Conservation (phyloP, 192 early-diverging fungal species). For the Coemansia brasiliensis region DNA sequence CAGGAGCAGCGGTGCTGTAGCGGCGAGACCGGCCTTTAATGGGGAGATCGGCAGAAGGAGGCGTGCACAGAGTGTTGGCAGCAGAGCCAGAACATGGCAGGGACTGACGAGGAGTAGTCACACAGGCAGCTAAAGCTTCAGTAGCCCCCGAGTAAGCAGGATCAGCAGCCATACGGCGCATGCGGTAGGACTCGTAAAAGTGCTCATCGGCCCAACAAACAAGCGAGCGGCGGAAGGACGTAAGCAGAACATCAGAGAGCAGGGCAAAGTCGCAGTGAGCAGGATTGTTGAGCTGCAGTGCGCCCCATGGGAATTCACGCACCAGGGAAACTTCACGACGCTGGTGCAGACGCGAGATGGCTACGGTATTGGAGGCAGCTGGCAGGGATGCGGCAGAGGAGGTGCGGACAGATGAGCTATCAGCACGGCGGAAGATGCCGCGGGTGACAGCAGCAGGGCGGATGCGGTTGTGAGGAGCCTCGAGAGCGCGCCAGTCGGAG, state of each 20-base stretch:
- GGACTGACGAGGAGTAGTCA: not conserved
- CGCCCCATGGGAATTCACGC: slow-evolving; percentile 84
- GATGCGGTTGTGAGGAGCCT: slow-evolving; percentile 26
- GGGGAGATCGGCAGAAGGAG: too few species aligned
- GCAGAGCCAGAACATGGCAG: too few species aligned
- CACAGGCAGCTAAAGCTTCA: slow-evolving; percentile 6
- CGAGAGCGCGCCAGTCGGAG: slow-evolving; percentile 39
- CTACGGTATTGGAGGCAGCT: slow-evolving; percentile 7
- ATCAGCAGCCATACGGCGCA: slow-evolving; percentile 26
- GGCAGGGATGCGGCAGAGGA: not conserved
- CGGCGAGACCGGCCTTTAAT: too few species aligned
- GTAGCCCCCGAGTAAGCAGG: slow-evolving; percentile 11
- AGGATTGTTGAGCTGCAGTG: slow-evolving; percentile 88
- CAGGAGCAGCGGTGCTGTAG: too few species aligned
- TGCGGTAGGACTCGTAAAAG: slow-evolving; percentile 87
- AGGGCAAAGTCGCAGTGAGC: slow-evolving; percentile 90
- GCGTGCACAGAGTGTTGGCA: too few species aligned
- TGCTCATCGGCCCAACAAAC: slow-evolving; percentile 78
- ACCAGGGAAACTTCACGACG: slow-evolving; percentile 63
- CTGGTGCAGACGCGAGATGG: slow-evolving; percentile 29
- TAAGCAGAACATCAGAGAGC: slow-evolving; percentile 74
- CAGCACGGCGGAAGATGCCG: too few species aligned
- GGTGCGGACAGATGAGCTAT: too few species aligned
- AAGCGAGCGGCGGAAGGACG: slow-evolving; percentile 88
- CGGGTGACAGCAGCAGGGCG: slow-evolving; percentile 7